Evolutionary conservation across 148 eudicot species (phyloP).

Genomic region (Cornus suecica): DNA sequence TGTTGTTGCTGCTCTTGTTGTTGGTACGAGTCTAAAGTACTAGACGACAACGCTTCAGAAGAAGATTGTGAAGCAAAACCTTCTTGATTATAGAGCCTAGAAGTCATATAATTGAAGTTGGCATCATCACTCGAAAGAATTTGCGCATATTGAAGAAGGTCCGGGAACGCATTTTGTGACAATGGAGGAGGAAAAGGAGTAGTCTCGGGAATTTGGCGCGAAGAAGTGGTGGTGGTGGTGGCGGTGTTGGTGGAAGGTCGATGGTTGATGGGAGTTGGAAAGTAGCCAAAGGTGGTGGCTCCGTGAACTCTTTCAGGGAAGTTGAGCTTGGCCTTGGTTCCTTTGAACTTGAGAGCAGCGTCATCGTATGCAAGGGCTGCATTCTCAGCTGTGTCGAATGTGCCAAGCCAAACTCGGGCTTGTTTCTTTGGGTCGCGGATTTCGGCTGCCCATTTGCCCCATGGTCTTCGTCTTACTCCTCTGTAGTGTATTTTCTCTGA

Average conservation of each 20-base stretch:
- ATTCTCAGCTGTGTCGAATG: conserved; percentile 59
- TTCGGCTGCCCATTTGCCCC: conserved; percentile 73
- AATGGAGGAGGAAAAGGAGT: not conserved
- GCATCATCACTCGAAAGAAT: not conserved
- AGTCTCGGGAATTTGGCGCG: not conserved
- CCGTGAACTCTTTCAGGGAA: conserved; percentile 59
- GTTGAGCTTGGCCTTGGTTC: conserved; percentile 59
- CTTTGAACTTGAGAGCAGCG: conserved; percentile 64
- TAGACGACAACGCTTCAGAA: too few relatives aligned
- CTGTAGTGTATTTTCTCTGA: conserved; percentile 43
- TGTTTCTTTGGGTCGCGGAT: conserved; percentile 60
- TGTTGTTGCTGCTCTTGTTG: too few relatives aligned
- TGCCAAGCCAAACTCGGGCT: conserved; percentile 66
- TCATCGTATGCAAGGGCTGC: conserved; percentile 66
- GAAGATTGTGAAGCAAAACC: not conserved
- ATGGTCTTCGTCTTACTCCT: conserved; percentile 63
- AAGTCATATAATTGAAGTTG: not conserved
- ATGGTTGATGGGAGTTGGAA: not conserved
- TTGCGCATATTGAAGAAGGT: conserved; percentile 8
- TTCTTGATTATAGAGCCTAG: not conserved
- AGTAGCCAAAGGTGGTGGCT: conserved; percentile 3
- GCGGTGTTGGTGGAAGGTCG: not conserved
- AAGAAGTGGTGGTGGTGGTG: not conserved
- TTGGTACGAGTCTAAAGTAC: too few relatives aligned
- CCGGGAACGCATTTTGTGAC: not conserved